Conservation (phyloP, 805 yeast genomes). For the Hanseniaspora opuntiae region DNA sequence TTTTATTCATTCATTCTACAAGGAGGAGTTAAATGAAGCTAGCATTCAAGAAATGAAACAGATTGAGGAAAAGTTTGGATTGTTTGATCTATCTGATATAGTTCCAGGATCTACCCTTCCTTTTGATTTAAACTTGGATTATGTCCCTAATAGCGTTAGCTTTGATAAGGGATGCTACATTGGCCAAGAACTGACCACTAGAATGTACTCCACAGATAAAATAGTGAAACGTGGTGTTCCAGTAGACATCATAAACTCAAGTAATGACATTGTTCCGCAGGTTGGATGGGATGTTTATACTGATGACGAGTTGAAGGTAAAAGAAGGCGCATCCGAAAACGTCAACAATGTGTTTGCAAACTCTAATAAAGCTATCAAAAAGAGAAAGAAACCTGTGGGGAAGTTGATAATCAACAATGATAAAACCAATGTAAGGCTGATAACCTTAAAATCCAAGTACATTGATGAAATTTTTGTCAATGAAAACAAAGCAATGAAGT, state of each 20-base stretch:
- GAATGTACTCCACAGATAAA: constrained; percentile 72
- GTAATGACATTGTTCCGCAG: constrained; percentile 2
- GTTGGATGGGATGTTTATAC: constrained; percentile 18
- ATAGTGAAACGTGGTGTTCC: constrained; percentile 78
- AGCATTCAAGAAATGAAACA: background rate
- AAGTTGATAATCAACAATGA: constrained; percentile 43
- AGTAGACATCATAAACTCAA: constrained; percentile 25
- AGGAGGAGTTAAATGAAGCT: background rate
- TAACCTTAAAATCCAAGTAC: constrained; percentile 32
- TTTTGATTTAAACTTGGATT: constrained; percentile 69
- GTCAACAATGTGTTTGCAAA: constrained; percentile 31
- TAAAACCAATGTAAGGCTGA: constrained; percentile 52
- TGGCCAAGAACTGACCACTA: constrained; percentile 88
- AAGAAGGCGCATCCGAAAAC: background rate
- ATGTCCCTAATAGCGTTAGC: constrained; percentile 57
- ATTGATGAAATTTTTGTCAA: constrained; percentile 20
- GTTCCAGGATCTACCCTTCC: constrained; percentile 38
- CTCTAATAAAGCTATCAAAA: constrained; percentile 17
- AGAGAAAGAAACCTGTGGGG: constrained; percentile 43
- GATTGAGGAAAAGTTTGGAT: background rate
- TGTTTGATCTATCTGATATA: constrained; percentile 1
- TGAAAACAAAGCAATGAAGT: constrained; percentile 23
- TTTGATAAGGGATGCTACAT: constrained; percentile 89
- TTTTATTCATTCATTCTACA: background rate
- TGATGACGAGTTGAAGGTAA: background rate